These are phyloP conservation scores for Chlamydomonas reinhardtii DNA, from an alignment of 163 green algal species.

Conservation along the genomic window DNA sequence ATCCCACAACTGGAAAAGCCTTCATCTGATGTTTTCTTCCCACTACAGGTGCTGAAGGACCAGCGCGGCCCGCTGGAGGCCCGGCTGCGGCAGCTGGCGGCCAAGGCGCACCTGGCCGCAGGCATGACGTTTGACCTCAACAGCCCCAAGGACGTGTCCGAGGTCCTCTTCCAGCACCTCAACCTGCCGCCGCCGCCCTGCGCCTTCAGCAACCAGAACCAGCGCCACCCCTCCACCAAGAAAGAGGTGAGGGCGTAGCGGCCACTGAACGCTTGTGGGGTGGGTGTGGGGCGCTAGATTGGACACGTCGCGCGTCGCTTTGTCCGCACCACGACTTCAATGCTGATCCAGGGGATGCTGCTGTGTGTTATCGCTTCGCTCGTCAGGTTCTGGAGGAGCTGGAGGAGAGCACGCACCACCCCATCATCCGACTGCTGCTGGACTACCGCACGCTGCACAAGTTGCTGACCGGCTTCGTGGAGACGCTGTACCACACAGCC, in stretches of 20 bases:
- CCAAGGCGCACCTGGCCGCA: conserved; percentile 45
- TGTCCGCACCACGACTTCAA: too few relatives aligned
- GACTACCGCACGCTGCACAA: conserved; percentile 80
- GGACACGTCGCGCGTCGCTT: too few relatives aligned
- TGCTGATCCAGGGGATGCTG: too few relatives aligned
- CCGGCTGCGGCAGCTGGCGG: conserved; percentile 67
- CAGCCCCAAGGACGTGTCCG: conserved; percentile 65
- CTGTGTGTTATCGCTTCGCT: too few relatives aligned
- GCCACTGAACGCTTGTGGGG: too few relatives aligned
- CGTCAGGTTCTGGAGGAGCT: conserved; percentile 64
- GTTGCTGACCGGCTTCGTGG: conserved; percentile 64
- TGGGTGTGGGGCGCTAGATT: too few relatives aligned
- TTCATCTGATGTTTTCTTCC: too few relatives aligned
- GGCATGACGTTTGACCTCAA: conserved; percentile 36
- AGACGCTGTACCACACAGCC: conserved; percentile 48
- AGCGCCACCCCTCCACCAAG: conserved; percentile 39
- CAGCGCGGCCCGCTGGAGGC: conserved; percentile 71
- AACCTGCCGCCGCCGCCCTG: conserved; percentile 72
- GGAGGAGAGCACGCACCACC: conserved; percentile 53
- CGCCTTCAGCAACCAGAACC: conserved; percentile 42
- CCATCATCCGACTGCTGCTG: conserved; percentile 70
- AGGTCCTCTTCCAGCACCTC: conserved; percentile 76
- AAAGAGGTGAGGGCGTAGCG: conserved; percentile 13
- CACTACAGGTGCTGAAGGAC: conserved; percentile 46
- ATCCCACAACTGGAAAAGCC: too few relatives aligned